A percentile compares a stretch with the other conserved stretches of the same genome.
phyloP scores from a whole-genome alignment of 2,329 filamentous ascomycete genomes.

The Didymella sp. region DNA sequence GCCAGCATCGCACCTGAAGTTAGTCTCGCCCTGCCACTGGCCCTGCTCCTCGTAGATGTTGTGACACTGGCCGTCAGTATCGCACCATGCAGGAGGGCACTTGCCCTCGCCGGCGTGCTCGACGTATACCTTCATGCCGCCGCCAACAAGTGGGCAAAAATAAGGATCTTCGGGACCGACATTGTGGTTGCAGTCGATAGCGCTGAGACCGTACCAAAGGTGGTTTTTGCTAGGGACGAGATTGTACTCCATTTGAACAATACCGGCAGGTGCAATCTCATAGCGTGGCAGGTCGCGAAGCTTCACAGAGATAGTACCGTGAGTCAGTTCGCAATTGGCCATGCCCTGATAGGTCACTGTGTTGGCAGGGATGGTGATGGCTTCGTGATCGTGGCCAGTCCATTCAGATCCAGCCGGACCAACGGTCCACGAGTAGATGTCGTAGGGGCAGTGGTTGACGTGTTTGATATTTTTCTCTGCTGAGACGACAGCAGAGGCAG shows the following conservation, averaged over 20 bases:
- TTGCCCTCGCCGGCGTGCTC: background rate
- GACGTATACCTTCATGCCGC: constrained; percentile 30
- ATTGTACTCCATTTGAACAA: constrained; percentile 36
- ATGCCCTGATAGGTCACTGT: constrained; percentile 20
- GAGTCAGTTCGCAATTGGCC: constrained; percentile 11
- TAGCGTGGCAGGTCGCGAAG: constrained; percentile 33
- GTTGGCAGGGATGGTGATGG: constrained; percentile 18
- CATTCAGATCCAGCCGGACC: constrained; percentile 6
- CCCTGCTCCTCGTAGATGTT: constrained; percentile 28
- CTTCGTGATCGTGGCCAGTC: constrained; percentile 15
- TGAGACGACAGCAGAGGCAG: background rate
- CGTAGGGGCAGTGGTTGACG: constrained; percentile 34
- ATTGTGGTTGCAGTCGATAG: constrained; percentile 25
- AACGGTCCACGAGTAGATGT: constrained; percentile 33
- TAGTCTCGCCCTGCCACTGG: constrained; percentile 28
- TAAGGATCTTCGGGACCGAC: constrained; percentile 16
- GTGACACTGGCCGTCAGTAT: constrained; percentile 5
- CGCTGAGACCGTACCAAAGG: constrained; percentile 35
- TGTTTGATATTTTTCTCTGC: constrained; percentile 29
- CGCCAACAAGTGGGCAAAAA: constrained; percentile 31
- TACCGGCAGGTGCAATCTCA: constrained; percentile 24
- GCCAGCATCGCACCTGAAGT: constrained; percentile 23
- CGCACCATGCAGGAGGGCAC: constrained; percentile 25
- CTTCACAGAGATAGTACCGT: constrained; percentile 30
- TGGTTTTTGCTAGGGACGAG: constrained; percentile 12